These are phyloP conservation scores for Paramecium caudatum DNA, from an alignment of 73 alveolate species.

Conservation along the genomic window DNA sequence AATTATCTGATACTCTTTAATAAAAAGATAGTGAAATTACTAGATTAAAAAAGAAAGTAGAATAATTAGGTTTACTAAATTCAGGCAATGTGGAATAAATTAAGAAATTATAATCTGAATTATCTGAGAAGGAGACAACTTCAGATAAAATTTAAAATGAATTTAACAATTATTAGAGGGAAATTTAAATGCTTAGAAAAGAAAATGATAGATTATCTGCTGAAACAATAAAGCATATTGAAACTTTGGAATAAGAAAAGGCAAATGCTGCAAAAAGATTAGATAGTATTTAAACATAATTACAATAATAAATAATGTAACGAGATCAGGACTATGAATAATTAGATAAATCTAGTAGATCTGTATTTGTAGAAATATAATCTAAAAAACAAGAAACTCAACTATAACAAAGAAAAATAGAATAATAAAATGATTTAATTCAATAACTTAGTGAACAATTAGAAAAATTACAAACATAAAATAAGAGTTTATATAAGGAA, in stretches of 20 bases:
- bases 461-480: background rate
- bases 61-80: background rate
- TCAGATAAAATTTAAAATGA: conserved; percentile 43
- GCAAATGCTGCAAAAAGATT: background rate
- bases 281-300: conserved; percentile 41
- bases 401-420: background rate
- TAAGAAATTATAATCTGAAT: conserved; percentile 1
- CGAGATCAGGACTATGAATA: conserved; percentile 34
- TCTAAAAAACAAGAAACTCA: conserved; percentile 9
- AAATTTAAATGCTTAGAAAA: conserved; percentile 4
- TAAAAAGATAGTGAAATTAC: conserved; percentile 47
- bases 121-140: background rate
- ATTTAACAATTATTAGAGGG: conserved; percentile 29
- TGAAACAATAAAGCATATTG: background rate
- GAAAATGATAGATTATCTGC: conserved; percentile 32
- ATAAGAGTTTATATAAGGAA: conserved; percentile 12
- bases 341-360: conserved; percentile 38
- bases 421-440: background rate
- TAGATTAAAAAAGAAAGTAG: conserved; percentile 38
- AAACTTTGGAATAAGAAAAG: conserved; percentile 25
- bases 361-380: conserved; percentile 41
- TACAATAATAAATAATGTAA: background rate
- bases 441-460: background rate
- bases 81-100: background rate
- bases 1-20: conserved; percentile 25